Evolutionary conservation across 2,329 filamentous ascomycete genomes (phyloP).

Genomic region (Aspergillus nomiae): DNA sequence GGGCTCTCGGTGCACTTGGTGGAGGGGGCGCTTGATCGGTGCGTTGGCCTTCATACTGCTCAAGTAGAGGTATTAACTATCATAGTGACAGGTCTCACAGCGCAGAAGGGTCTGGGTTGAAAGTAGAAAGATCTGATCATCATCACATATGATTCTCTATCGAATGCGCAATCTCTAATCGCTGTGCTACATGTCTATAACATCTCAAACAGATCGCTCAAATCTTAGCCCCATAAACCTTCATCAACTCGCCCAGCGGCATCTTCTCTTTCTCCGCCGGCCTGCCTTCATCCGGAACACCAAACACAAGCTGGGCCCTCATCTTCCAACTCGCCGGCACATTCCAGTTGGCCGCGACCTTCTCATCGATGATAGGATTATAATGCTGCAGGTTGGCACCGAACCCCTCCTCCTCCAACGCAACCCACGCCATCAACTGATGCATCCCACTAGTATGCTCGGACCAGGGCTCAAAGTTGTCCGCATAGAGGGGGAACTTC

Average conservation of each 20-base stretch:
- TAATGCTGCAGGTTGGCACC: conserved; percentile 88
- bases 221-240: neutral
- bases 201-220: neutral
- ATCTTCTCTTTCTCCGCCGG: conserved; percentile 11
- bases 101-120: neutral
- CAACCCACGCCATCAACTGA: conserved; percentile 70
- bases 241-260: conserved; percentile 9
- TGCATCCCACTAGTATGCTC: conserved; percentile 75
- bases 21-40: neutral
- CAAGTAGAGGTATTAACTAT: neutral
- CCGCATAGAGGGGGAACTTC: conserved; percentile 64
- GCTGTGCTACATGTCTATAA: neutral
- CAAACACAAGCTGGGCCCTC: conserved; percentile 79
- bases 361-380: conserved; percentile 76
- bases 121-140: neutral
- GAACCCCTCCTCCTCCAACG: conserved; percentile 76
- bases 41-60: no score
- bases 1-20: neutral
- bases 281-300: conserved; percentile 2
- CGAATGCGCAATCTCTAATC: neutral
- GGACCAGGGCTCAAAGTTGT: conserved; percentile 69
- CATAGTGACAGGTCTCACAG: neutral
- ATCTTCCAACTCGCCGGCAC: conserved; percentile 71
- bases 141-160: neutral
- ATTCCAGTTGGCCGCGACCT: conserved; percentile 67